Evolutionary conservation across 2,329 filamentous ascomycete species (phyloP).

Genomic region (Xylariaceae sp.): DNA sequence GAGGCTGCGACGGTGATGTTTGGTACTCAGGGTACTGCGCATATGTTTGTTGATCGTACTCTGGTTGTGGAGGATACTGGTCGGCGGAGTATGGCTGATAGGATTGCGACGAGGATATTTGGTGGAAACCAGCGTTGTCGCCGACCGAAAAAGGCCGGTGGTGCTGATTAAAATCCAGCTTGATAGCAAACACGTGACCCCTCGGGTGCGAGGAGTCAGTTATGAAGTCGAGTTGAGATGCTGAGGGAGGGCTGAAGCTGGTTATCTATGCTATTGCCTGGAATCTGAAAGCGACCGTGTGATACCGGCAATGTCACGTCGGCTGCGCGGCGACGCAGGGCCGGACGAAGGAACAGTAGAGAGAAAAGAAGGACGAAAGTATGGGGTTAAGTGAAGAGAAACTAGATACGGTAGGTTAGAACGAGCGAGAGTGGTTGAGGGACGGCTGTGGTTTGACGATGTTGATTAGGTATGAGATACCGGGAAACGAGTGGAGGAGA

Average conservation of each 20-base stretch:
- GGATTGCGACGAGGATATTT: slow-evolving; percentile 25
- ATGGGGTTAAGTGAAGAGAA: slow-evolving; percentile 7
- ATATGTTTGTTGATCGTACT: slow-evolving; percentile 26
- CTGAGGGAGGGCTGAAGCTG: not conserved
- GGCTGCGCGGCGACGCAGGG: not conserved
- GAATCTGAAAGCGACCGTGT: slow-evolving; percentile 1
- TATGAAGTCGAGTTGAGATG: slow-evolving; percentile 3
- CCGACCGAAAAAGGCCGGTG: slow-evolving; percentile 25
- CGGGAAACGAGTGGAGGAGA: too few species aligned
- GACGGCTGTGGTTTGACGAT: not conserved
- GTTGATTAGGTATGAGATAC: not conserved
- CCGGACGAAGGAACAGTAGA: not conserved
- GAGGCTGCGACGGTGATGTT: slow-evolving; percentile 15
- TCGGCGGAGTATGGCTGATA: slow-evolving; percentile 18
- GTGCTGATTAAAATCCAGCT: slow-evolving; percentile 31
- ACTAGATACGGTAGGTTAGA: slow-evolving; percentile 1
- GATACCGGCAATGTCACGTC: not conserved
- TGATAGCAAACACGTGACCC: slow-evolving; percentile 24
- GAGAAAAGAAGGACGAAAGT: slow-evolving; percentile 1
- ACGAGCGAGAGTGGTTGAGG: not conserved
- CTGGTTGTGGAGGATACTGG: slow-evolving; percentile 20
- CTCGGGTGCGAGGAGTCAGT: slow-evolving; percentile 27
- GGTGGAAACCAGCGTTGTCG: slow-evolving; percentile 28
- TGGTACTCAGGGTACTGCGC: slow-evolving; percentile 29
- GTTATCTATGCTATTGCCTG: slow-evolving; percentile 8